Evolutionary conservation across 345 rosid species (phyloP).

Genomic region (Eucalyptus marginata): DNA sequence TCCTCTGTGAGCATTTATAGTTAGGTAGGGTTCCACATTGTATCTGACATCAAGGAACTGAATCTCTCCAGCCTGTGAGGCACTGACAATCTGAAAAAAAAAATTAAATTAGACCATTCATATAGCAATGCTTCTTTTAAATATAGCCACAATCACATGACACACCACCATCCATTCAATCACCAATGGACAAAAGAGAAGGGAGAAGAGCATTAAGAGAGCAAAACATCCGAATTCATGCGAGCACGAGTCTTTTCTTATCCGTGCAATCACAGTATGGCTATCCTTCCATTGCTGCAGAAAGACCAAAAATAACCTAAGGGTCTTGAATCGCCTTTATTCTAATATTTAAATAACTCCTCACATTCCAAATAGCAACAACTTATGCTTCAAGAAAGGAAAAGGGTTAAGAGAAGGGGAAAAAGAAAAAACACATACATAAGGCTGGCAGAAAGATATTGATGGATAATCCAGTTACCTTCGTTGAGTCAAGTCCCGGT

Average conservation of each 20-base stretch:
- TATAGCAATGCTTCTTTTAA: not conserved
- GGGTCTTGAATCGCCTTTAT: not conserved
- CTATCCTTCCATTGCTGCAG: not conserved
- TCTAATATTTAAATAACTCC: not conserved
- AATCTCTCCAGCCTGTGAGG: conserved; percentile 95
- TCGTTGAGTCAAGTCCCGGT: conserved; percentile 88
- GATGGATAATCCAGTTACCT: conserved; percentile 26
- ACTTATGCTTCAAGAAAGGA: not conserved
- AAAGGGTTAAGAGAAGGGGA: not conserved
- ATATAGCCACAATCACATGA: not conserved
- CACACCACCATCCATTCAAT: not conserved
- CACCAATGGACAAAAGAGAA: not conserved
- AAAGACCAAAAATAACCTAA: not conserved
- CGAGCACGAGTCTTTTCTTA: not conserved
- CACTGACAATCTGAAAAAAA: conserved; percentile 79
- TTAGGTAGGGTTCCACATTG: conserved; percentile 45
- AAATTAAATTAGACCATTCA: not conserved
- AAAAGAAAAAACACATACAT: not conserved
- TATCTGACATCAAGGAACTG: conserved; percentile 81
- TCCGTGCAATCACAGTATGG: not conserved
- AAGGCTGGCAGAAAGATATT: not conserved
- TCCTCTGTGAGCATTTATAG: conserved; percentile 86
- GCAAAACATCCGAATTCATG: not conserved
- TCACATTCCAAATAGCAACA: not conserved
- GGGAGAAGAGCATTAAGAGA: not conserved